phyloP scores from a whole-genome alignment of 1,284 basidiomycete genomes.

The Rhodotorula sp. region DNA sequence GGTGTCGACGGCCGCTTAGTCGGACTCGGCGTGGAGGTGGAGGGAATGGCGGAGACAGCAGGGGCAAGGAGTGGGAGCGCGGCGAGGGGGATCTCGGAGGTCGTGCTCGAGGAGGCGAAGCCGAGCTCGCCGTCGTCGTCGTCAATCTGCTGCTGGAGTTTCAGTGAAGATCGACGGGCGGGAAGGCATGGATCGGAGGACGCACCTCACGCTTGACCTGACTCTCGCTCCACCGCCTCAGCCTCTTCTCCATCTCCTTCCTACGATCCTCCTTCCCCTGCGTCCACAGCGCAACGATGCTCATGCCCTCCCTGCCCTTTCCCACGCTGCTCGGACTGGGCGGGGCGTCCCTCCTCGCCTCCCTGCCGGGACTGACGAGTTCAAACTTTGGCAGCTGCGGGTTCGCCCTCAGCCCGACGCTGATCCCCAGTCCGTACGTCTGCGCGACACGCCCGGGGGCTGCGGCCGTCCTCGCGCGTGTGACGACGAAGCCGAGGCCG shows the following conservation, averaged over 20 bases:
- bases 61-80: constrained; percentile 28
- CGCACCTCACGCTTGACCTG: constrained; percentile 10
- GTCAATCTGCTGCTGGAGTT: background rate
- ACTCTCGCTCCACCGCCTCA: constrained; percentile 22
- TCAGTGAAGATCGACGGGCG: background rate
- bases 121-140: constrained; percentile 1
- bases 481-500: constrained; percentile 41
- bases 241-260: constrained; percentile 25
- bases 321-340: constrained; percentile 38
- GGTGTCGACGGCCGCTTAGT: background rate
- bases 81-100: constrained; percentile 25
- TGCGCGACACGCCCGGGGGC: constrained; percentile 16
- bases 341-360: constrained; percentile 5
- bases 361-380: constrained; percentile 19
- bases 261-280: constrained; percentile 35
- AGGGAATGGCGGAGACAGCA: constrained; percentile 27
- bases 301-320: constrained; percentile 40
- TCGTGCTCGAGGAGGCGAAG: constrained; percentile 1
- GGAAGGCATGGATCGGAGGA: too few species aligned
- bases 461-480: constrained; percentile 17
- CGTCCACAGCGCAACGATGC: constrained; percentile 41
- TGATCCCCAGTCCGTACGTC: constrained; percentile 36
- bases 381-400: constrained; percentile 39
- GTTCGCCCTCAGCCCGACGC: constrained; percentile 34
- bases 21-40: constrained; percentile 23